Percentiles rank a stretch among this genome's conserved stretches.
Conservation (phyloP, 2,329 filamentous ascomycete genomes). For the Fusarium staphyleae region DNA sequence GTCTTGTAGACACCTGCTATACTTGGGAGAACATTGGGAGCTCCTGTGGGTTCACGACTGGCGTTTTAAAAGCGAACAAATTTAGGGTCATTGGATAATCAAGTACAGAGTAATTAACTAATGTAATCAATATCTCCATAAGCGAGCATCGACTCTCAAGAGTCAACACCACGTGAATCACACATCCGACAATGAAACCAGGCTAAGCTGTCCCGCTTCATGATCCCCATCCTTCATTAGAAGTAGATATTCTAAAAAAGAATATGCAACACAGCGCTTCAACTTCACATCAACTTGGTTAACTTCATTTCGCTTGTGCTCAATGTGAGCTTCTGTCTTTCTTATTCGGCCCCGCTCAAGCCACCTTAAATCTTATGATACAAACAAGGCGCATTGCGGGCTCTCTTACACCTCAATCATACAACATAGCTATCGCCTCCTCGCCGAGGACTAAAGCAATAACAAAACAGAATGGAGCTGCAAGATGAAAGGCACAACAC, state of each 20-base stretch:
- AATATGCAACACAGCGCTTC: no score
- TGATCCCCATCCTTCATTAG: background rate
- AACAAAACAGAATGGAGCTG: constrained; percentile 5
- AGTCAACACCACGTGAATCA: no score
- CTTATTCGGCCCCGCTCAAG: constrained; percentile 11
- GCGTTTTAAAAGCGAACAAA: constrained; percentile 18
- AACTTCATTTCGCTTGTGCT: constrained; percentile 1
- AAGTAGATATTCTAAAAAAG: background rate
- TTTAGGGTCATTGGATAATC: background rate
- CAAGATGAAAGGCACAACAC: constrained; percentile 11
- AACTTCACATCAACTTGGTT: no score
- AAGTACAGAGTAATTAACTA: constrained; percentile 33
- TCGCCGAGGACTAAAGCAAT: constrained; percentile 9
- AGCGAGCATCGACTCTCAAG: background rate
- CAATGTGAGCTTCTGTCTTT: constrained; percentile 22
- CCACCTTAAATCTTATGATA: constrained; percentile 27
- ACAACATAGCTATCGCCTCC: constrained; percentile 24
- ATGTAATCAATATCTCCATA: constrained; percentile 33
- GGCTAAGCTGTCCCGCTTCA: background rate
- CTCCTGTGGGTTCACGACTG: constrained; percentile 9
- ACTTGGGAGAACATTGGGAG: constrained; percentile 9
- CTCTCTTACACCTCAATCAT: constrained; percentile 25
- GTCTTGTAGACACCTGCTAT: constrained; percentile 43
- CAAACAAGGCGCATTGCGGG: constrained; percentile 16
- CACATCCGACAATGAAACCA: background rate